Evolutionary conservation across 1,139 yeast species (phyloP).

Genomic region (Saccharomyces hybrid): DNA sequence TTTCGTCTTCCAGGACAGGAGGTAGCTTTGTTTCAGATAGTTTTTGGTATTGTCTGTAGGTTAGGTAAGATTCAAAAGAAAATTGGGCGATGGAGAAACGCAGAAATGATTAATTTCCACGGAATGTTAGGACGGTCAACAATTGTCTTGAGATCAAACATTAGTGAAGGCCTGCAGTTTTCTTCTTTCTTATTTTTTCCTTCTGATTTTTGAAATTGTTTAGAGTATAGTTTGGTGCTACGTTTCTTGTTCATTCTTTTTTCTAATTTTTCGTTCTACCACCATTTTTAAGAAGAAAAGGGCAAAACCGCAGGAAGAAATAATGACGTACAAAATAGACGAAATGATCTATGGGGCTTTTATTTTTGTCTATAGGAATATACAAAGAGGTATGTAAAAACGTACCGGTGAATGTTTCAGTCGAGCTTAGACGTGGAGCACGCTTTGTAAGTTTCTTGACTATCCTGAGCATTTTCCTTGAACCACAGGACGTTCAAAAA

Average conservation of each 20-base stretch:
- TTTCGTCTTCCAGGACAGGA: constrained; percentile 52
- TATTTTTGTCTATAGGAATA: neutral
- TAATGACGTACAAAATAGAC: neutral
- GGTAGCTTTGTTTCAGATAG: constrained; percentile 55
- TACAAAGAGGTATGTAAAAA: neutral
- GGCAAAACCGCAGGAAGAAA: neutral
- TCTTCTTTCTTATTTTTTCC: neutral
- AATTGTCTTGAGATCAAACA: constrained; percentile 34
- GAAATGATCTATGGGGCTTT: neutral
- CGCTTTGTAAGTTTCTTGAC: constrained; percentile 46
- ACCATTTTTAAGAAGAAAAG: neutral
- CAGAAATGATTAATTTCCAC: constrained; percentile 71
- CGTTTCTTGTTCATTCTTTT: neutral
- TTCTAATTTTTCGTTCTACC: neutral
- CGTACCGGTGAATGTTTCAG: neutral
- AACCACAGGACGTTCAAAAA: constrained; percentile 58
- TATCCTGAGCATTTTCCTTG: constrained; percentile 67
- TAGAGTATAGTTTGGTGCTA: neutral
- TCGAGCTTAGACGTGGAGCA: neutral
- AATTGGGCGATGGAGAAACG: constrained; percentile 74
- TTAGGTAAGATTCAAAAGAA: constrained; percentile 64
- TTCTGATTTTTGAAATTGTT: neutral
- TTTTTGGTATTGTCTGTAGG: constrained; percentile 69
- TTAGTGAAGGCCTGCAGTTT: neutral
- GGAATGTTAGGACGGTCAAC: constrained; percentile 56